Percentiles rank a stretch among this genome's conserved stretches.
Evolutionary conservation across 2,329 filamentous ascomycete genomes (phyloP).

Genomic region (Claviceps maximensis): DNA sequence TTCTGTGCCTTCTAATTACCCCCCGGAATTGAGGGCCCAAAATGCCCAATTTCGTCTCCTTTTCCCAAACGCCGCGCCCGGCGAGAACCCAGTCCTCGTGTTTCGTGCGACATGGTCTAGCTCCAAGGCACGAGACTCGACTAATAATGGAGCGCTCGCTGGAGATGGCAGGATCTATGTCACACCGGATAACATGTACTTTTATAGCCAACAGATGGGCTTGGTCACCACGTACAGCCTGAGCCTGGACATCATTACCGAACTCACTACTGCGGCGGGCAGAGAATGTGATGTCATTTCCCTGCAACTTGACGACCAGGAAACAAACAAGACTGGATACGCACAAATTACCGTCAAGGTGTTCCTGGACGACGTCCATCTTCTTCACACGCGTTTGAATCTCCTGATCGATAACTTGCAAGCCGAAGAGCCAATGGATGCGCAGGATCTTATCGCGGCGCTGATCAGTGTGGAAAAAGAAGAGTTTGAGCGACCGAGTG

Average conservation of each 20-base stretch:
- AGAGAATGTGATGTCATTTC: slow-evolving; percentile 89
- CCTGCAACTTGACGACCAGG: slow-evolving; percentile 55
- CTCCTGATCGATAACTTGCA: slow-evolving; percentile 71
- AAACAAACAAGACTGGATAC: slow-evolving; percentile 48
- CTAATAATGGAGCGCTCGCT: slow-evolving; percentile 33
- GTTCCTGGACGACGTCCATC: slow-evolving; percentile 74
- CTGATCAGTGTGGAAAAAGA: slow-evolving; percentile 63
- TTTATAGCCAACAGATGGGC: slow-evolving; percentile 91
- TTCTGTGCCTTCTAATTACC: slow-evolving; percentile 64
- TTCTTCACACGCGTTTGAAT: slow-evolving; percentile 75
- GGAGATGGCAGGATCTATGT: slow-evolving; percentile 70
- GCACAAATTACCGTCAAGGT: slow-evolving; percentile 78
- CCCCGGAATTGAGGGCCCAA: slow-evolving; percentile 67
- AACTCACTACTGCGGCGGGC: slow-evolving; percentile 81
- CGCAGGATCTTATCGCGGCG: slow-evolving; percentile 57
- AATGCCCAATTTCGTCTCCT: slow-evolving; percentile 87
- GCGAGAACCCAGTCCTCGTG: slow-evolving; percentile 78
- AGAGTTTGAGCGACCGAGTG: slow-evolving; percentile 44
- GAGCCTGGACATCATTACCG: slow-evolving; percentile 61
- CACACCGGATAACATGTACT: slow-evolving; percentile 78
- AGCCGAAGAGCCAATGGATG: slow-evolving; percentile 52
- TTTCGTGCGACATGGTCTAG: slow-evolving; percentile 80
- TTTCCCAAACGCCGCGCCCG: slow-evolving; percentile 65
- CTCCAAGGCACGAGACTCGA: slow-evolving; percentile 28
- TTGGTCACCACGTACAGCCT: slow-evolving; percentile 74